phyloP scores from a whole-genome alignment of 108 stramenopile species.

The Ochromonas danica region DNA sequence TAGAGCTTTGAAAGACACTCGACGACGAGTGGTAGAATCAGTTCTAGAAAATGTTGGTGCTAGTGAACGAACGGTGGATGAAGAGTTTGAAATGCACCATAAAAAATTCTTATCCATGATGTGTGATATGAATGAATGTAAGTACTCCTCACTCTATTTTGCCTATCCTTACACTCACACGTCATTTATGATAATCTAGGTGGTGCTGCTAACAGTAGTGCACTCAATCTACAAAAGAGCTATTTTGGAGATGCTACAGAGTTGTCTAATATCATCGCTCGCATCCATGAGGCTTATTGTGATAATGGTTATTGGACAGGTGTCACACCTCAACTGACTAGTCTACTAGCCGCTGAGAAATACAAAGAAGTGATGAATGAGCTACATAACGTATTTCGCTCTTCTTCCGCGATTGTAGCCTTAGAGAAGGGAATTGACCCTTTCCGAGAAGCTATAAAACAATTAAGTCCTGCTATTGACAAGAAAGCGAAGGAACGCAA shows the following conservation, averaged over 20 bases:
- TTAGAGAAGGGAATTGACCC: neutral
- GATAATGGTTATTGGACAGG: neutral
- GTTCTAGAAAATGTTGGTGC: neutral
- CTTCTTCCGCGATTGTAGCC: too few relatives aligned
- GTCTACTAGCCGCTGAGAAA: neutral
- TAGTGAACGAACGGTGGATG: conserved; percentile 14
- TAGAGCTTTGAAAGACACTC: conserved; percentile 19
- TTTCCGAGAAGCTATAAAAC: neutral
- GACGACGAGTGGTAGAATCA: neutral
- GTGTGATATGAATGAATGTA: conserved; percentile 9
- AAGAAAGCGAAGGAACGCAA: neutral
- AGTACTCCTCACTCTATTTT: neutral
- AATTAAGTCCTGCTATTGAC: neutral
- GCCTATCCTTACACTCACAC: neutral
- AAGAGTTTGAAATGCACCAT: neutral
- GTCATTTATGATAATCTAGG: neutral
- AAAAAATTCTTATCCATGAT: neutral
- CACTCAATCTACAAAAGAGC: neutral
- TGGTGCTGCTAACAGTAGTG: neutral
- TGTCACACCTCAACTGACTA: neutral
- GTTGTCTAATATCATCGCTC: neutral
- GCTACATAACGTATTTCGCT: neutral
- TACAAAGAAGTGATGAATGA: neutral
- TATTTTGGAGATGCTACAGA: neutral
- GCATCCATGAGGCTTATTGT: neutral